Evolutionary conservation across 1,284 basidiomycete species (phyloP).

Genomic region (Malassezia nana): DNA sequence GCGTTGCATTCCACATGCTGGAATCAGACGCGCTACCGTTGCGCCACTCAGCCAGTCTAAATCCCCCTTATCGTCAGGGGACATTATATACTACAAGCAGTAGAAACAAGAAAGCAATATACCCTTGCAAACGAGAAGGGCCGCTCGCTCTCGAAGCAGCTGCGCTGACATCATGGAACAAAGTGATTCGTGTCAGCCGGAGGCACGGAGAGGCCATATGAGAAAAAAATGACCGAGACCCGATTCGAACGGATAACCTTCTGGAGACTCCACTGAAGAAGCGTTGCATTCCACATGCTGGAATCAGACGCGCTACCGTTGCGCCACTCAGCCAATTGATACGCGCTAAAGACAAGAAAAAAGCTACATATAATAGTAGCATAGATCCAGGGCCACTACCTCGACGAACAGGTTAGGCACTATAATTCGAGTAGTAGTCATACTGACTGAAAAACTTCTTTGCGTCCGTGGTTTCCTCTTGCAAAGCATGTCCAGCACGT

Average conservation of each 20-base stretch:
- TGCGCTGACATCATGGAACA: too few relatives aligned
- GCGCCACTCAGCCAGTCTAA: conserved; percentile 19
- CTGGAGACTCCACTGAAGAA: conserved; percentile 17
- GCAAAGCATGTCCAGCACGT: conserved; percentile 18
- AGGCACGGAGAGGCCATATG: background rate
- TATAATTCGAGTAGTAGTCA: conserved; percentile 27
- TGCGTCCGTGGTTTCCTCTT: conserved; percentile 34
- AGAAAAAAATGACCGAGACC: conserved; percentile 16
- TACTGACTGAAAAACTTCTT: conserved; percentile 44
- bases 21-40: conserved; percentile 24
- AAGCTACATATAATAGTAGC: conserved; percentile 77
- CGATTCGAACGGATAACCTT: conserved; percentile 21
- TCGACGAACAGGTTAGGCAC: too few relatives aligned
- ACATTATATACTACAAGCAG: background rate
- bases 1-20: conserved; percentile 13
- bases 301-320: conserved; percentile 21
- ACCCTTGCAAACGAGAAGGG: too few relatives aligned
- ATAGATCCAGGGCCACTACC: too few relatives aligned
- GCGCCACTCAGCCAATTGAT: conserved; percentile 17
- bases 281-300: conserved; percentile 10
- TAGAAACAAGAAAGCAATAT: too few relatives aligned
- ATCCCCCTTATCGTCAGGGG: background rate
- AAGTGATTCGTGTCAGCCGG: too few relatives aligned
- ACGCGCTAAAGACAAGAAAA: too few relatives aligned
- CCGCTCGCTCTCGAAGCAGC: too few relatives aligned